Base-by-base conservation (phyloP, 441 rosid species). In the Rhodomyrtus psidioides region DNA sequence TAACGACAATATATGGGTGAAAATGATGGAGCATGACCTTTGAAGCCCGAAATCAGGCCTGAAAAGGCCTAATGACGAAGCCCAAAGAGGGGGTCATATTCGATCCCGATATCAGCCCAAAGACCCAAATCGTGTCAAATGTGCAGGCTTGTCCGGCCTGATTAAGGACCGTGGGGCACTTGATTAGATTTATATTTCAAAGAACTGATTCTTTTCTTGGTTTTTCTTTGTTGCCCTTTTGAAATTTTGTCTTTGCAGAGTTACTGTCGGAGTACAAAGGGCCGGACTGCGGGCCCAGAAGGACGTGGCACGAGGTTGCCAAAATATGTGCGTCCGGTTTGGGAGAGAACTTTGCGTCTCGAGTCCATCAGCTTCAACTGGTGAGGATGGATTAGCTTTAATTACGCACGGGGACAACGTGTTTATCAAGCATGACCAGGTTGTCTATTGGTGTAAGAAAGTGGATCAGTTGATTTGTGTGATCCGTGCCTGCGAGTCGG, bases 361-460 rank as follows among this genome's bases (percentile, higher is more conserved):
- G 93, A 94, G 87, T 90, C 94, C 82, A 90, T 92, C 83, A 92
- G 94, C 87, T 93, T 94, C 89, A 86, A 87, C 86, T 92, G 92
- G 91, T 93, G 88, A 92, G 42, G 49, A 92, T 74, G 49, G 24
- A 49, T 17, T 34, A 74, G 24, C 21, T 23, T 19, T 27, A 53
- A 49, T 34, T 49, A 17, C 7, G 81, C 42, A 34, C 49, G 49
- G 49, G 49, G 24, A 74, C 12, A 74, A 74, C 42, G 42, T 34
- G 81, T 49, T 16, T 6, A 34, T 17, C 12, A 39, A 49, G 44
- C 28, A 7, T 57, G 53, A 55, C 26, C 6, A 2, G 19, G 14
- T 39, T 6, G 53, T n/a, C 83, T 24, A n/a, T 58, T 15, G 28
- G 74, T 60, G 53, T 56, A 24, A 13, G 46, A 53, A 9, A 24